phyloP scores from a whole-genome alignment of 108 stramenopile species.

The Cyclotella kingstonii region DNA sequence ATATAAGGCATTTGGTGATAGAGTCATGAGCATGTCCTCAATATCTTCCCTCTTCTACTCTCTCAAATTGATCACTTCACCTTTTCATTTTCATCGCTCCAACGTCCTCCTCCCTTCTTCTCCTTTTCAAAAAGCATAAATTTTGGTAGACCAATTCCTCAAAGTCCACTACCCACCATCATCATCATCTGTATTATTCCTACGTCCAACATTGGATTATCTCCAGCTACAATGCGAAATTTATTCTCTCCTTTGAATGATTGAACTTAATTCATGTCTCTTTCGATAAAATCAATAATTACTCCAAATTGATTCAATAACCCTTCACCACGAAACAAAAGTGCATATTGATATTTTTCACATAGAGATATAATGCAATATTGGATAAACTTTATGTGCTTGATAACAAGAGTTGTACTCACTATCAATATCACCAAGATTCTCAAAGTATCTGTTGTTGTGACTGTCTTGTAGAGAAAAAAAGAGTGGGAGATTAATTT shows the following conservation, averaged over 20 bases:
- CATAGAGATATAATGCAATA: slow-evolving; percentile 29
- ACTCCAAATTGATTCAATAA: slow-evolving; percentile 28
- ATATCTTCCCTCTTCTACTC: slow-evolving; percentile 67
- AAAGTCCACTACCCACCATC: slow-evolving; percentile 25
- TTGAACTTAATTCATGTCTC: slow-evolving; percentile 41
- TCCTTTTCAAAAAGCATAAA: slow-evolving; percentile 39
- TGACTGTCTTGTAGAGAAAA: slow-evolving; percentile 17
- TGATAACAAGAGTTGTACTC: slow-evolving; percentile 38
- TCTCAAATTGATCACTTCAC: slow-evolving; percentile 43
- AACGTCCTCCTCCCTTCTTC: slow-evolving; percentile 38
- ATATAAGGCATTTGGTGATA: slow-evolving; percentile 55
- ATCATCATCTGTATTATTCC: slow-evolving; percentile 27
- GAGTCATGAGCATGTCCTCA: slow-evolving; percentile 62
- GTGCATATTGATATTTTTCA: slow-evolving; percentile 31
- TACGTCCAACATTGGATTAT: slow-evolving; percentile 3
- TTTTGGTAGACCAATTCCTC: slow-evolving; percentile 26
- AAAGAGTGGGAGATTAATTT: slow-evolving; percentile 28
- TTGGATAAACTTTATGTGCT: slow-evolving; percentile 32
- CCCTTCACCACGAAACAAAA: slow-evolving; percentile 19
- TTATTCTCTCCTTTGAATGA: slow-evolving; percentile 47
- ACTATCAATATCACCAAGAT: slow-evolving; percentile 13
- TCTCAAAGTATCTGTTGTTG: slow-evolving; percentile 2
- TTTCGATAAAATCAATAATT: slow-evolving; percentile 46
- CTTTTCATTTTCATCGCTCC: slow-evolving; percentile 41
- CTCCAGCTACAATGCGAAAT: slow-evolving; percentile 19